Evolutionary conservation across 805 yeast species (phyloP).

Genomic region (Kuraishia cidri): DNA sequence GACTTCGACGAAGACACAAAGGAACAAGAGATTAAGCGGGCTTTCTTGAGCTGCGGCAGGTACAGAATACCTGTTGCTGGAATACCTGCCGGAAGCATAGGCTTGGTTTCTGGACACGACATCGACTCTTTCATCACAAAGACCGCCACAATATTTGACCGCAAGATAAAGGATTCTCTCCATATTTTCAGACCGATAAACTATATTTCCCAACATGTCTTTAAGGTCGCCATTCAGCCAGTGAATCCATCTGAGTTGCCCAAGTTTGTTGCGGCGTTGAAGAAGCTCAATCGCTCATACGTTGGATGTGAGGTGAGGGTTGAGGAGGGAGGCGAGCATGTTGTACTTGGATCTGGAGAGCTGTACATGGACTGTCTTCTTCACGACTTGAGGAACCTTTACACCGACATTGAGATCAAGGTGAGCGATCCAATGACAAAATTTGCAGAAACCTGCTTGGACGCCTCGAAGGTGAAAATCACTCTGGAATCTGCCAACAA

Average conservation of each 20-base stretch:
- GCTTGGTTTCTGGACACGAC: slow-evolving; percentile 48
- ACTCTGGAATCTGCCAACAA: slow-evolving; percentile 47
- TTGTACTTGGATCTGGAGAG: slow-evolving; percentile 79
- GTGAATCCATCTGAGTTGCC: slow-evolving; percentile 72
- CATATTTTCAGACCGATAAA: slow-evolving; percentile 28
- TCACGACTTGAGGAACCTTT: slow-evolving; percentile 62
- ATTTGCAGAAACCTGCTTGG: slow-evolving; percentile 70
- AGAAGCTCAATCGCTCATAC: slow-evolving; percentile 53
- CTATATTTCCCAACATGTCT: slow-evolving; percentile 45
- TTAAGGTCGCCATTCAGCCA: slow-evolving; percentile 82
- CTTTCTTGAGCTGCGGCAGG: slow-evolving; percentile 60
- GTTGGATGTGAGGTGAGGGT: slow-evolving; percentile 60
- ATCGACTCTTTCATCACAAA: slow-evolving; percentile 47
- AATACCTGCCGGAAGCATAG: slow-evolving; percentile 61
- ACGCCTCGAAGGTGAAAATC: slow-evolving; percentile 61
- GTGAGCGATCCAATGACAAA: slow-evolving; percentile 79
- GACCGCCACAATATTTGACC: slow-evolving; percentile 45
- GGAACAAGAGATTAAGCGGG: slow-evolving; percentile 26
- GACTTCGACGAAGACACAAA: slow-evolving; percentile 46
- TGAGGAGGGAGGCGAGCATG: slow-evolving; percentile 87
- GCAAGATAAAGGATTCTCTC: slow-evolving; percentile 2
- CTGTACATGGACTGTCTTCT: slow-evolving; percentile 76
- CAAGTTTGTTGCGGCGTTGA: slow-evolving; percentile 58
- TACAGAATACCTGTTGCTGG: slow-evolving; percentile 47
- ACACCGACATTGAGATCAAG: slow-evolving; percentile 60